phyloP scores from a whole-genome alignment of 2,329 filamentous ascomycete species.

The Mycosphaerella sp. region DNA sequence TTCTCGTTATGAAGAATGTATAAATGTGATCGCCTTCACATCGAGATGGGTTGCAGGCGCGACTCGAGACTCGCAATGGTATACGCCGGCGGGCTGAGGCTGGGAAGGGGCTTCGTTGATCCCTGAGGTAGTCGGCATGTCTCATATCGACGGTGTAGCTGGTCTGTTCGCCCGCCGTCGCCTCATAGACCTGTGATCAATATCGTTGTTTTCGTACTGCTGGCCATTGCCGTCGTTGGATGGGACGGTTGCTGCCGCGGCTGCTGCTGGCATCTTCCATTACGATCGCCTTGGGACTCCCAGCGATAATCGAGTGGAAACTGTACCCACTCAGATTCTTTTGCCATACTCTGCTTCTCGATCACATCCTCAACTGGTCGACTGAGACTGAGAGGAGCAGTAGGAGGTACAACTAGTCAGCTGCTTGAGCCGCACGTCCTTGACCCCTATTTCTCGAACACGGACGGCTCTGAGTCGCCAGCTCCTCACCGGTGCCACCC shows the following conservation, averaged over 20 bases:
- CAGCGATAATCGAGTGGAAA: background rate
- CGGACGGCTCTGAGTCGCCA: background rate
- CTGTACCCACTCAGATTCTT: background rate
- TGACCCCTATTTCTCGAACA: background rate
- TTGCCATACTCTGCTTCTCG: background rate
- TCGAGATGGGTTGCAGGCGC: background rate
- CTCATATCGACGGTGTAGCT: background rate
- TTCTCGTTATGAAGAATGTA: background rate
- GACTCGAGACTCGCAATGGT: background rate
- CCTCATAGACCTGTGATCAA: background rate
- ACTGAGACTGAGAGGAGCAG: background rate
- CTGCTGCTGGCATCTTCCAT: too few relatives aligned
- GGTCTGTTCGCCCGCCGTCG: background rate
- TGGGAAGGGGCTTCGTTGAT: too few relatives aligned
- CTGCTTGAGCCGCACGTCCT: background rate
- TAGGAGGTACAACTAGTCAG: too few relatives aligned
- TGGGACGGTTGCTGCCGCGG: background rate
- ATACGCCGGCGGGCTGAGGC: too few relatives aligned
- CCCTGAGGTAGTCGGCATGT: background rate
- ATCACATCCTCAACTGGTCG: background rate
- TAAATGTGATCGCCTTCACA: background rate
- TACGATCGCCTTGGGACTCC: background rate
- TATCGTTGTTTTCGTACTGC: background rate
- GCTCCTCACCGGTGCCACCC: constrained; percentile 11
- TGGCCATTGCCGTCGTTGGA: background rate